Base-by-base conservation (phyloP, 805 yeast species). In the Nakazawaea pomicola region DNA sequence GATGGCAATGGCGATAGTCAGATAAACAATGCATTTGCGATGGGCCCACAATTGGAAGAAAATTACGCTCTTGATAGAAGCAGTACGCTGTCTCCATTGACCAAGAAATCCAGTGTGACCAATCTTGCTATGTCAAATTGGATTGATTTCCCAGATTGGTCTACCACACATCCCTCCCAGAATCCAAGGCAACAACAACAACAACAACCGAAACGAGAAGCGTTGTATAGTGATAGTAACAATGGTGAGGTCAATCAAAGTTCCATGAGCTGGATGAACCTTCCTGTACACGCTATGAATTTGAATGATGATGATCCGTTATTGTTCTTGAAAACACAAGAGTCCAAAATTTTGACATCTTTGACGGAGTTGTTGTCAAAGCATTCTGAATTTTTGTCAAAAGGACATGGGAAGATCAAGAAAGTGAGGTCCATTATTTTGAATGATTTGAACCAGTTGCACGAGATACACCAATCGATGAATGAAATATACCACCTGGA, bases 401-500 rank as follows among this genome's bases (percentile, higher is more conserved):
- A 49, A 3, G 76, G 76, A 1, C 62, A 63, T 46, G 55, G 50
- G 14, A 54, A 57, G 33, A 53, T 72, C 17, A 38, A 49, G 15
- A 46, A 52, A 11, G 49, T 56, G 2, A 46, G 77, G 43, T 44
- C 36, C 4, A 47, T 49, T 44, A 54, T 72, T 1, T 27, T 57
- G 4, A 51, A 50, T 14, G 44, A 27, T 25, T 29, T 42, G 8
- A 55, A 53, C 23, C 67, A 66, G 42, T 46, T 74, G n/a, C 61
- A 68, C 6, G 71, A 70, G 38, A 61, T 60, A 40, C 62, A 65
- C 44, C 63, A 64, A 38, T 65, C 75, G 5, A 61, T 73, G 49
- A 58, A 60, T 40, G 80, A 76, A 50, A 54, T 73, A 2, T 75
- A 74, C 52, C 43, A 53, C 3, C 53, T 61, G 2, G 76, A 72